Evolutionary conservation across 148 eudicot species (phyloP), one percentile per base, ranked within the genome.

Genomic region (Drosera capensis): DNA sequence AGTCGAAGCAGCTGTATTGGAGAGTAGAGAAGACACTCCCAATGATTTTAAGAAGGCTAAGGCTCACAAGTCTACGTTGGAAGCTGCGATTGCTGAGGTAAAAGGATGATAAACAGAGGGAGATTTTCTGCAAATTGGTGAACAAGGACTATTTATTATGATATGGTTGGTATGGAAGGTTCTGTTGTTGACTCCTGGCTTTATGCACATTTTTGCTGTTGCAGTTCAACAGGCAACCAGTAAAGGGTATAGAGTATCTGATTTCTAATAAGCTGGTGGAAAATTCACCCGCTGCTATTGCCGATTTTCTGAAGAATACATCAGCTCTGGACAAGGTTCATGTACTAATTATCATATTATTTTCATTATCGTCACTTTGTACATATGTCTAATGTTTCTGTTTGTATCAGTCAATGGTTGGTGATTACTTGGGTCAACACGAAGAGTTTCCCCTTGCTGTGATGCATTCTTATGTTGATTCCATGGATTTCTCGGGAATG

Each of bases 401-500:
- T 41, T 40, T 12, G 29, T 31, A 34, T 52, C 75, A 90, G 97
- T 84, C 83, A 38, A 78, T 80, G 95, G 66, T 90, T 75, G 97
- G 97, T 50, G 95, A 90, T 67, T 90, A 73, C 75, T 57, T 90
- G 68, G 97, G 97, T 45, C 97, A 90, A 59, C 97, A 90, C 56
- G 97, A 90, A 56, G 97, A 90, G 42, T 90, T 90, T 56, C 82
- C 93, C 25, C 75, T 90, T 54, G 73, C 87, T 51, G 97, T 84
- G 43, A 90, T 90, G 97, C 95, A 84, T 67, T 93, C 97, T 46
- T 90, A 75, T 66, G 97, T 90, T 49, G 95, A 84, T 61, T 80
- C 87, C 24, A 80, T 90, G 87, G 68, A 78, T 45, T 80, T 90
- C 52, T 80, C 85, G 42, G 87, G 69, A 56, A 75, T 90, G 95